Conservation (phyloP, 306 rosid genomes). For the Fragaria ananassa region DNA sequence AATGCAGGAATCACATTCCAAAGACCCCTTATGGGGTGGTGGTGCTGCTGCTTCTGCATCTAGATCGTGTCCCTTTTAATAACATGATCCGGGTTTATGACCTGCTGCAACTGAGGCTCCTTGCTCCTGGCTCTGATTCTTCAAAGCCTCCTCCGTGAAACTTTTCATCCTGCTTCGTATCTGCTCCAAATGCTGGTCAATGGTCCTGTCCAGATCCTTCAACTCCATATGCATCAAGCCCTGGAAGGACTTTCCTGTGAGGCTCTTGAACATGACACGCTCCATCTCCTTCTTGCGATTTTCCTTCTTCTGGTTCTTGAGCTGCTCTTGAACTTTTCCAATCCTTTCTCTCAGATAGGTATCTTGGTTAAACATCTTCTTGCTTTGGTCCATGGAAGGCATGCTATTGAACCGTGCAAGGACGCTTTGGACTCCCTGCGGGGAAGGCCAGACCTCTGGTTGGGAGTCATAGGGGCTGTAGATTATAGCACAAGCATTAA, state of each 20-base stretch:
- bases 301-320: constrained; percentile 24
- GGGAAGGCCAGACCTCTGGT: constrained; percentile 49
- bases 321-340: constrained; percentile 13
- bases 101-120: background rate
- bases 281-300: constrained; percentile 24
- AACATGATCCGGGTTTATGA: background rate
- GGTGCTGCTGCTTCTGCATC: background rate
- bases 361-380: constrained; percentile 32
- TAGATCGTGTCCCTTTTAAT: background rate
- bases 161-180: constrained; percentile 9
- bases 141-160: background rate
- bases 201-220: constrained; percentile 25
- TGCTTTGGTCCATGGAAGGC: constrained; percentile 28
- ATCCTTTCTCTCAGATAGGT: constrained; percentile 25
- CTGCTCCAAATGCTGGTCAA: constrained; percentile 29
- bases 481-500: constrained; percentile 53
- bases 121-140: background rate
- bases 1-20: constrained; percentile 19
- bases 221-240: constrained; percentile 21
- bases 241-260: constrained; percentile 15
- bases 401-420: constrained; percentile 24
- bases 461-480: constrained; percentile 38
- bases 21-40: constrained; percentile 9
- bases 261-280: constrained; percentile 18
- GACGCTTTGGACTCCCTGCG: constrained; percentile 25